A percentile compares a stretch with the other conserved stretches of the same genome.
These are phyloP conservation scores for Achaetomium macrosporum DNA, from an alignment of 2,329 filamentous ascomycete species.

Conservation along the genomic window DNA sequence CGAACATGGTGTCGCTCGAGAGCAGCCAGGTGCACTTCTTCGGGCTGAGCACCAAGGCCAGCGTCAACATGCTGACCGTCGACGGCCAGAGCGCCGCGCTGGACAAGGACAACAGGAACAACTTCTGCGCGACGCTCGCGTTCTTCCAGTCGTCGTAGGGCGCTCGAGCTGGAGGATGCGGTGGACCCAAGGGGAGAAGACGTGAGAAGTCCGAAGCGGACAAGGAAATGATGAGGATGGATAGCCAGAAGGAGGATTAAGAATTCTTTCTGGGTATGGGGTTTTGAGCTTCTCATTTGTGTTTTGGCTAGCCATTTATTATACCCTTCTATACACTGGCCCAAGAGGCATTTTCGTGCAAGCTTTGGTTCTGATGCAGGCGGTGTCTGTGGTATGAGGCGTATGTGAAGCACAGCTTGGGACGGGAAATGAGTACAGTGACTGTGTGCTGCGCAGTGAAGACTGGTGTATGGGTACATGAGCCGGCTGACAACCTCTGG, in stretches of 20 bases:
- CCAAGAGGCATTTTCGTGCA: conserved; percentile 1
- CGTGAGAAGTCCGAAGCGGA: not conserved
- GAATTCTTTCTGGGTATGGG: not conserved
- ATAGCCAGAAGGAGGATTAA: not conserved
- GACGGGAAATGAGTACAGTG: no score
- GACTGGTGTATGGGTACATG: no score
- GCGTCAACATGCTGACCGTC: conserved; percentile 65
- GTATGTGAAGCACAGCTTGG: no score
- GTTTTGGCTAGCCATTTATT: not conserved
- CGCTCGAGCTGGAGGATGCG: not conserved
- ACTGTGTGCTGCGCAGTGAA: no score
- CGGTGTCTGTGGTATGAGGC: no score
- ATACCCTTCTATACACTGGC: conserved; percentile 4
- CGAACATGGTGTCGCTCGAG: conserved; percentile 70
- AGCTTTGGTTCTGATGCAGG: no score
- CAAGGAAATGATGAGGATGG: not conserved
- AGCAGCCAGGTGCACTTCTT: conserved; percentile 58
- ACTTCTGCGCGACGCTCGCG: conserved; percentile 58
- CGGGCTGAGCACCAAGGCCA: conserved; percentile 68
- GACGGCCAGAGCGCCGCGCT: conserved; percentile 49
- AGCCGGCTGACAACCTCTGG: no score
- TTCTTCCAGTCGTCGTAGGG: conserved; percentile 35
- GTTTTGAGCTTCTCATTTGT: not conserved
- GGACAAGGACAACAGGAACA: conserved; percentile 58
- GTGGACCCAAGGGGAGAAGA: not conserved